These are phyloP conservation scores for Chaetomium sp. DNA, from an alignment of 2,329 filamentous ascomycete genomes.

Conservation along the genomic window DNA sequence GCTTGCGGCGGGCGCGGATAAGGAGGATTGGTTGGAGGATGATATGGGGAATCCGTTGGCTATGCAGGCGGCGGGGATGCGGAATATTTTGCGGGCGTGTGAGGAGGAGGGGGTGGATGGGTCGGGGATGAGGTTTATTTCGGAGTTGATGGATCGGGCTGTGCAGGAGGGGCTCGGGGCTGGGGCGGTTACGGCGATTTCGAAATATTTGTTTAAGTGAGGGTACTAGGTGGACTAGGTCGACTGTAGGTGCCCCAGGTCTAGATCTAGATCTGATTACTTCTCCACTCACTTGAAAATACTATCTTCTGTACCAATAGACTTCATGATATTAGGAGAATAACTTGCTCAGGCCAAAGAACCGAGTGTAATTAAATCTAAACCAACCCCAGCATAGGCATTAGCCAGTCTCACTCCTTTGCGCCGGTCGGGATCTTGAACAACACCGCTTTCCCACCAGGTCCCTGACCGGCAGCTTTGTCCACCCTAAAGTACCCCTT, in stretches of 20 bases:
- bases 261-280: too few relatives aligned
- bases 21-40: slow-evolving; percentile 19
- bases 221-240: too few relatives aligned
- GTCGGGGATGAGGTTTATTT: slow-evolving; percentile 3
- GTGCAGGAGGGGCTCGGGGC: slow-evolving; percentile 9
- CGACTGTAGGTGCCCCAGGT: too few relatives aligned
- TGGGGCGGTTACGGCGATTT: slow-evolving; percentile 7
- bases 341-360: too few relatives aligned
- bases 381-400: too few relatives aligned
- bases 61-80: slow-evolving; percentile 24
- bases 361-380: too few relatives aligned
- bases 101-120: slow-evolving; percentile 23
- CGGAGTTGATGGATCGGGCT: slow-evolving; percentile 7
- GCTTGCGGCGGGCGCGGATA: slow-evolving; percentile 21
- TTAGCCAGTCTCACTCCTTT: not conserved
- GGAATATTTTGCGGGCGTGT: slow-evolving; percentile 23
- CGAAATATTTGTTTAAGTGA: slow-evolving; percentile 7
- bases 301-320: too few relatives aligned
- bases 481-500: slow-evolving; percentile 88
- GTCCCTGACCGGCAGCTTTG: slow-evolving; percentile 33
- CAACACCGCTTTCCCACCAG: not conserved
- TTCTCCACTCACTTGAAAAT: too few relatives aligned
- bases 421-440: not conserved
- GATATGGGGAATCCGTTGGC: slow-evolving; percentile 24
- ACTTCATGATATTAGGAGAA: too few relatives aligned